Percentiles rank a stretch among this genome's conserved stretches.
phyloP scores from a whole-genome alignment of 1,284 basidiomycete genomes.

The Pulveroboletus sp. region DNA sequence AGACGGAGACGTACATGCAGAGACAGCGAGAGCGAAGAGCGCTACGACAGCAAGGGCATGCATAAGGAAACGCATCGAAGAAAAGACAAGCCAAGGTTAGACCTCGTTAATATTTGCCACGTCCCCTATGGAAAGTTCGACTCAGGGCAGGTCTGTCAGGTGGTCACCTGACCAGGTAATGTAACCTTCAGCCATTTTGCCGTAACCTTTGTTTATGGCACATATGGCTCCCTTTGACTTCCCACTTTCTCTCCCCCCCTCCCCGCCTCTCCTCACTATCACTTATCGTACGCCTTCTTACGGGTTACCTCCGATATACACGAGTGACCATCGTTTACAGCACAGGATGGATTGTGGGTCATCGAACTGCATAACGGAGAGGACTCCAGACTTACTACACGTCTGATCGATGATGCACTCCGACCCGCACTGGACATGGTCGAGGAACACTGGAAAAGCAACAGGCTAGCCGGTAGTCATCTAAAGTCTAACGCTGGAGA shows the following conservation, averaged over 20 bases:
- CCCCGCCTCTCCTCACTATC: conserved; percentile 57
- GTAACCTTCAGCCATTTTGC: too few relatives aligned
- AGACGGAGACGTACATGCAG: conserved; percentile 30
- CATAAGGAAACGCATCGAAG: conserved; percentile 28
- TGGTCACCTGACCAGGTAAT: conserved; percentile 23
- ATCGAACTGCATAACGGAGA: conserved; percentile 77
- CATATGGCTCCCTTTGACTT: conserved; percentile 13
- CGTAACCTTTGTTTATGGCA: too few relatives aligned
- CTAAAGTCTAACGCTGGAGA: conserved; percentile 34
- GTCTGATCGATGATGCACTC: conserved; percentile 62
- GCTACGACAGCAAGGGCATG: conserved; percentile 18
- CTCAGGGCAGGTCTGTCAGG: conserved; percentile 27
- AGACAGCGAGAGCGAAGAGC: conserved; percentile 24
- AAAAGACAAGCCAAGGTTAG: not conserved
- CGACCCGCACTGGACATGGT: conserved; percentile 76
- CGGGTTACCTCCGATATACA: too few relatives aligned
- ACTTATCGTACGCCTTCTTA: conserved; percentile 55
- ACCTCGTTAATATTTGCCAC: conserved; percentile 19
- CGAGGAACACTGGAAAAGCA: conserved; percentile 75
- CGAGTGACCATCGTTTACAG: conserved; percentile 38
- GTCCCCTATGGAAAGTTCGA: conserved; percentile 19
- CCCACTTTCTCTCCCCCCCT: conserved; percentile 49
- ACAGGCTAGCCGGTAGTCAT: conserved; percentile 39
- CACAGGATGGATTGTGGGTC: conserved; percentile 64
- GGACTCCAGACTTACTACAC: conserved; percentile 71